These are phyloP conservation scores for Choanephora cucurbitarum DNA, from an alignment of 371 early-diverging fungal genomes.

Conservation along the genomic window DNA sequence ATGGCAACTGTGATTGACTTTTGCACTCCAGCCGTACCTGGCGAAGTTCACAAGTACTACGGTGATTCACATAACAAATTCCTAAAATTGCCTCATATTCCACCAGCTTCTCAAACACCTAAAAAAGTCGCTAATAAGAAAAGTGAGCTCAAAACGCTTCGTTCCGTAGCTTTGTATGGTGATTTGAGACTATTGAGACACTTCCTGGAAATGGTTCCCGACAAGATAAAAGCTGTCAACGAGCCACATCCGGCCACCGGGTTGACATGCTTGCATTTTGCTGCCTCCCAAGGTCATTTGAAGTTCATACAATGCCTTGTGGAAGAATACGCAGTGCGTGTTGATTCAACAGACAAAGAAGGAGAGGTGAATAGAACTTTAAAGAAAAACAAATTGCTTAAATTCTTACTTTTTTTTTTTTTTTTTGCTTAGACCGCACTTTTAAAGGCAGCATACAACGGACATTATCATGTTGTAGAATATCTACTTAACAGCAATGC, in stretches of 20 bases:
- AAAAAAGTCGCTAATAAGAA: conserved; percentile 16
- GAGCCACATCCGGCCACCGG: conserved; percentile 54
- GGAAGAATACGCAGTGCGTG: conserved; percentile 58
- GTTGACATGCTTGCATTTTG: conserved; percentile 68
- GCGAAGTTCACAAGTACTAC: conserved; percentile 66
- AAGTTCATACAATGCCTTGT: conserved; percentile 63
- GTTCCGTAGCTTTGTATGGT: conserved; percentile 37
- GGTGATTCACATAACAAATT: conserved; percentile 60
- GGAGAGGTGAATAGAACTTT: conserved; percentile 61
- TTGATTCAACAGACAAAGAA: conserved; percentile 68
- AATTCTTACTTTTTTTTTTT: no score
- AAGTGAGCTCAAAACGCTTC: conserved; percentile 21
- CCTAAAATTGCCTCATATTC: conserved; percentile 49
- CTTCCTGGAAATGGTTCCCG: conserved; percentile 23
- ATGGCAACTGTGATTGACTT: conserved; percentile 45
- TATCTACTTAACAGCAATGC: conserved; percentile 62
- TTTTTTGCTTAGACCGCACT: conserved; percentile 70
- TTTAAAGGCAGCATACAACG: conserved; percentile 74
- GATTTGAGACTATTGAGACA: conserved; percentile 23
- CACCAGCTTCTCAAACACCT: conserved; percentile 46
- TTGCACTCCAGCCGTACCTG: conserved; percentile 67
- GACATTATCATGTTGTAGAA: conserved; percentile 61
- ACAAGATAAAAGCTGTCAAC: conserved; percentile 29
- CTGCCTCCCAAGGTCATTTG: conserved; percentile 68
- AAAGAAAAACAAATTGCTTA: no score